phyloP scores from a whole-genome alignment of 179 eudicot species.

The Kewa caespitosa region DNA sequence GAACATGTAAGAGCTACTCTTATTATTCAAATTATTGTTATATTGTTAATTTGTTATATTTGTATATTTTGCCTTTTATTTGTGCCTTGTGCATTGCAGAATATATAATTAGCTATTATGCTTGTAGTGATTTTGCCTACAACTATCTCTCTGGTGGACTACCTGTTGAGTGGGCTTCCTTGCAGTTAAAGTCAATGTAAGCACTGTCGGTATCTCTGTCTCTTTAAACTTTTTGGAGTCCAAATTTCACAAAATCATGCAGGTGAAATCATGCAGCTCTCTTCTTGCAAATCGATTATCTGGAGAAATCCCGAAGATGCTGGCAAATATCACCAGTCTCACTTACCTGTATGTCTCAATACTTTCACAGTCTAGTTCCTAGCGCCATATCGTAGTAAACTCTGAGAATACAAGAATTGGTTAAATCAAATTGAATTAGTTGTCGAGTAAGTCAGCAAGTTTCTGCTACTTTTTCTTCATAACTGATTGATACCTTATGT shows the following conservation, averaged over 20 bases:
- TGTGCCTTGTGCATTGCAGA: neutral
- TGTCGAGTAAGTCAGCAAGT: neutral
- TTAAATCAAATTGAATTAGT: too few species aligned
- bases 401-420: neutral
- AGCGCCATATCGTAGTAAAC: neutral
- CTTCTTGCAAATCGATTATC: slow-evolving; percentile 39
- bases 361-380: slow-evolving; percentile 13
- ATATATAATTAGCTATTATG: neutral
- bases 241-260: slow-evolving; percentile 23
- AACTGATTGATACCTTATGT: too few species aligned
- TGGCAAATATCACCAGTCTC: slow-evolving; percentile 35
- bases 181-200: slow-evolving; percentile 55
- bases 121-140: slow-evolving; percentile 69
- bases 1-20: slow-evolving; percentile 41
- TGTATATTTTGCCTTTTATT: slow-evolving; percentile 2
- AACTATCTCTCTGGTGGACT: slow-evolving; percentile 70
- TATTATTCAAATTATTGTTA: neutral
- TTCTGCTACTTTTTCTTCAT: neutral
- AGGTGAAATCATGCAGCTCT: slow-evolving; percentile 33
- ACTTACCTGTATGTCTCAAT: slow-evolving; percentile 34
- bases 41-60: too few species aligned
- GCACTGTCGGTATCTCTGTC: slow-evolving; percentile 13
- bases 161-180: slow-evolving; percentile 67
- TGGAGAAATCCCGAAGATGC: slow-evolving; percentile 38
- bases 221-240: slow-evolving; percentile 8